These are phyloP conservation scores for Cicer bijugum DNA, from an alignment of 306 rosid genomes.

Conservation along the genomic window DNA sequence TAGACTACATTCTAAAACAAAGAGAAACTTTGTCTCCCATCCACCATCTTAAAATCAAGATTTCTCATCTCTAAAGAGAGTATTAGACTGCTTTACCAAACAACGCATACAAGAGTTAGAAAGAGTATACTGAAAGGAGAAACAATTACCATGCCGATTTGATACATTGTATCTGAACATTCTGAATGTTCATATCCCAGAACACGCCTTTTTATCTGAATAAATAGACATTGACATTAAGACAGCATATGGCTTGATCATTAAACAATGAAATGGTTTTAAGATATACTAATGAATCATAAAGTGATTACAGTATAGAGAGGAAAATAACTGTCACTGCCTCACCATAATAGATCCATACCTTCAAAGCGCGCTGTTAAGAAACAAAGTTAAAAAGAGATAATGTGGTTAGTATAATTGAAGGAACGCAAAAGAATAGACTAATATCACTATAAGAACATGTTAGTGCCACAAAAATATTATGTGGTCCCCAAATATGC, in stretches of 20 bases:
- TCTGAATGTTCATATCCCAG: slow-evolving; percentile 79
- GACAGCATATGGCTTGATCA: slow-evolving; percentile 25
- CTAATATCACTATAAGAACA: slow-evolving; percentile 35
- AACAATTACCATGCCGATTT: slow-evolving; percentile 78
- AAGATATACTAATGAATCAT: slow-evolving; percentile 25
- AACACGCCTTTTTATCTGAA: slow-evolving; percentile 81
- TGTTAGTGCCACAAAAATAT: slow-evolving; percentile 19
- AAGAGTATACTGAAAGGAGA: slow-evolving; percentile 31
- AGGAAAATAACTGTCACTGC: slow-evolving; percentile 19
- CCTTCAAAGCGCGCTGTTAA: slow-evolving; percentile 87
- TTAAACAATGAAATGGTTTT: slow-evolving; percentile 10
- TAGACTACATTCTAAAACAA: no score
- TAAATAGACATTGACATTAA: slow-evolving; percentile 36
- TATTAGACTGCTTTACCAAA: slow-evolving; percentile 11
- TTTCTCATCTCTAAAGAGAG: slow-evolving; percentile 25
- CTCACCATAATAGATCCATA: slow-evolving; percentile 46
- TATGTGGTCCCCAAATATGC: slow-evolving; percentile 22
- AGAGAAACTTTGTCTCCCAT: no score
- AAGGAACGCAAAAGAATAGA: slow-evolving; percentile 16
- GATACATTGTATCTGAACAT: slow-evolving; percentile 86
- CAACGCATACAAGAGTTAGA: slow-evolving; percentile 13
- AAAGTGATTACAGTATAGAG: slow-evolving; percentile 27
- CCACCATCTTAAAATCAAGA: slow-evolving; percentile 13
- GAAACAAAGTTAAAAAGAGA: slow-evolving; percentile 41
- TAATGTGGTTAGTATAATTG: slow-evolving; percentile 42